Conservation (phyloP, 169 alveolate species). For the Pseudocohnilembus persalinus region DNA sequence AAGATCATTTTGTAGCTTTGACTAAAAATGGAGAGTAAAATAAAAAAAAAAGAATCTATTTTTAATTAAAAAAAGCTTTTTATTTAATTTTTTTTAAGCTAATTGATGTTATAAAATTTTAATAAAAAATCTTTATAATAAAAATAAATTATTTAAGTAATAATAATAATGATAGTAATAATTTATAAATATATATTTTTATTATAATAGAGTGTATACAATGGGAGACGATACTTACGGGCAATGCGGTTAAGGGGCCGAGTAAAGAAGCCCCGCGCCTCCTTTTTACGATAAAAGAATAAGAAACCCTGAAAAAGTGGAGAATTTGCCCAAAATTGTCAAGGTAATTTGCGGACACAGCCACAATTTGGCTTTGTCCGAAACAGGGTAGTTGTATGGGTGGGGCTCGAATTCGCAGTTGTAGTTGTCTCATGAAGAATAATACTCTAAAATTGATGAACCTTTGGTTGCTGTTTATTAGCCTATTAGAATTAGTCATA, state of each 20-base stretch:
- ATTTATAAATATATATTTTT: too few species aligned
- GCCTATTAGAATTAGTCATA: constrained; percentile 28
- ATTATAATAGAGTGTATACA: constrained; percentile 33
- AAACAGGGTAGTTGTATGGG: constrained; percentile 59
- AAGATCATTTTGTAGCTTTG: constrained; percentile 69
- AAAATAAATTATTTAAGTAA: too few species aligned
- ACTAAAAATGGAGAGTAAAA: constrained; percentile 53
- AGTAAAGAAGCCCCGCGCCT: constrained; percentile 54
- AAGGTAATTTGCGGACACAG: constrained; percentile 61
- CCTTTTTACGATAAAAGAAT: constrained; percentile 60
- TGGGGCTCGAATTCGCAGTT: constrained; percentile 72
- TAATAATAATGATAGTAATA: too few species aligned
- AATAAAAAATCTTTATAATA: too few species aligned
- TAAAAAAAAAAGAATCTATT: too few species aligned
- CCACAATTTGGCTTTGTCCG: constrained; percentile 61
- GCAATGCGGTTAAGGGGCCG: constrained; percentile 62
- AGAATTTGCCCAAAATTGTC: constrained; percentile 42
- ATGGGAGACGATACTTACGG: constrained; percentile 85
- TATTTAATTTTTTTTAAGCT: too few species aligned
- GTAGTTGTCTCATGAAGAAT: constrained; percentile 59
- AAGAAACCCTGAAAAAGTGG: constrained; percentile 59
- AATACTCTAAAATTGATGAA: constrained; percentile 49
- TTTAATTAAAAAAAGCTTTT: too few species aligned
- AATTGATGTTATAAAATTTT: too few species aligned
- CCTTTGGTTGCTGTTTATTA: constrained; percentile 55